These are phyloP conservation scores for Discostella stelligeroides DNA, from an alignment of 108 stramenopile genomes.

Conservation along the genomic window DNA sequence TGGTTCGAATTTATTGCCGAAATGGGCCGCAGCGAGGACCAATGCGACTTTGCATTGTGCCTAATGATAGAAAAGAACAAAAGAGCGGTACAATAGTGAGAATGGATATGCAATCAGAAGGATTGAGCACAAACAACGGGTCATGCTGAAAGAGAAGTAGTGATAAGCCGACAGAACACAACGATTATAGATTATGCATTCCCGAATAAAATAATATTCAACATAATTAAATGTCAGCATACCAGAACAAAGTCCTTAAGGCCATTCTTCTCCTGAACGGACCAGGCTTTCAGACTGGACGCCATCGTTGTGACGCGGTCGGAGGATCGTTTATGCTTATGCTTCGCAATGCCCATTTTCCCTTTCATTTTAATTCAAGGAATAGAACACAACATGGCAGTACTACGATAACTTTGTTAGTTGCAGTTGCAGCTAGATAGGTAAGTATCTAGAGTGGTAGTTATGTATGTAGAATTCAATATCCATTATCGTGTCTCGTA, in stretches of 20 bases:
- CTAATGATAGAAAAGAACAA: no score
- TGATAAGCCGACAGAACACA: background rate
- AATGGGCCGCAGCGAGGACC: slow-evolving; percentile 52
- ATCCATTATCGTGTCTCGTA: no score
- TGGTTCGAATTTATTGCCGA: slow-evolving; percentile 59
- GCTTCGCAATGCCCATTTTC: no score
- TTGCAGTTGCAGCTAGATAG: no score
- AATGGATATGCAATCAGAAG: background rate
- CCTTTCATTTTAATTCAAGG: no score
- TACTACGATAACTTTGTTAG: no score
- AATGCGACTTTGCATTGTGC: slow-evolving; percentile 62
- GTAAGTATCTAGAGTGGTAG: no score
- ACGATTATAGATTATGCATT: background rate
- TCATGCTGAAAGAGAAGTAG: no score
- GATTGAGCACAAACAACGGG: background rate
- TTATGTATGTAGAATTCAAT: no score
- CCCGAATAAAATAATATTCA: no score
- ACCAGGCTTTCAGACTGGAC: slow-evolving; percentile 39
- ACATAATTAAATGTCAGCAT: background rate
- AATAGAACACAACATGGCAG: no score
- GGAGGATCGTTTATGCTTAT: no score
- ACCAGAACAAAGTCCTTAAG: slow-evolving; percentile 37
- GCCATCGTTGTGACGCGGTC: slow-evolving; percentile 12
- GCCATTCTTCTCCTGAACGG: slow-evolving; percentile 45
- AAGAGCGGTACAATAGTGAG: background rate